Evolutionary conservation across 2,329 filamentous ascomycete genomes (phyloP).

Genomic region (Fusarium cicatricum): DNA sequence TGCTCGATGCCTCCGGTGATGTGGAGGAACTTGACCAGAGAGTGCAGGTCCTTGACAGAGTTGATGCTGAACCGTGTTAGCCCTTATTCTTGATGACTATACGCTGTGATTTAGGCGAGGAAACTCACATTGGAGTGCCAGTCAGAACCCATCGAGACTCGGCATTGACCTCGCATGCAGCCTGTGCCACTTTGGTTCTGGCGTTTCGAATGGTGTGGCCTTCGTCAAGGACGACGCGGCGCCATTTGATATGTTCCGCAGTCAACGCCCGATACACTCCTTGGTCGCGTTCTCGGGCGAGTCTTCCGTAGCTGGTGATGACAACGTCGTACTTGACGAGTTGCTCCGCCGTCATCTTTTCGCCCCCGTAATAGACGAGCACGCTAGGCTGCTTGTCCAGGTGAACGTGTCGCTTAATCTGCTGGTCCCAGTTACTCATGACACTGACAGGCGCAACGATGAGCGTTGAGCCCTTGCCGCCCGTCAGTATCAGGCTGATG

Average conservation of each 20-base stretch:
- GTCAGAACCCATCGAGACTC: conserved; percentile 81
- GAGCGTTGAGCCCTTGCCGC: conserved; percentile 69
- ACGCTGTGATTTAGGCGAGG: background rate
- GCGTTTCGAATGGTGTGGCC: conserved; percentile 85
- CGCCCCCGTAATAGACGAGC: conserved; percentile 76
- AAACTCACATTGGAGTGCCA: conserved; percentile 77
- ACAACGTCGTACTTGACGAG: conserved; percentile 77
- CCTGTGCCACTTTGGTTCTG: conserved; percentile 74
- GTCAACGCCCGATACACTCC: conserved; percentile 53
- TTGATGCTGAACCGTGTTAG: conserved; percentile 67
- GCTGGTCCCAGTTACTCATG: conserved; percentile 90
- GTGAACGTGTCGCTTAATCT: conserved; percentile 77
- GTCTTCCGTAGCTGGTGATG: conserved; percentile 83
- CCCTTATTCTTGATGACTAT: background rate
- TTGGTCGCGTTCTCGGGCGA: conserved; percentile 69
- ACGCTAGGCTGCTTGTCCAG: conserved; percentile 69
- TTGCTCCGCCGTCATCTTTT: conserved; percentile 63
- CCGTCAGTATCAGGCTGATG: conserved; percentile 77
- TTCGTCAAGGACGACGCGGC: conserved; percentile 82
- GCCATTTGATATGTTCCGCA: conserved; percentile 66
- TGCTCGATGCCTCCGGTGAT: conserved; percentile 80
- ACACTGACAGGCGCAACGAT: conserved; percentile 85
- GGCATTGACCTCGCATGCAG: conserved; percentile 72
- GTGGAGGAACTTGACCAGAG: conserved; percentile 78
- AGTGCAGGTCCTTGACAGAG: conserved; percentile 81